Percentiles rank a stretch among this genome's conserved stretches.
phyloP scores from a whole-genome alignment of 2,329 filamentous ascomycete genomes.

The Paraconiothyrium sp. region DNA sequence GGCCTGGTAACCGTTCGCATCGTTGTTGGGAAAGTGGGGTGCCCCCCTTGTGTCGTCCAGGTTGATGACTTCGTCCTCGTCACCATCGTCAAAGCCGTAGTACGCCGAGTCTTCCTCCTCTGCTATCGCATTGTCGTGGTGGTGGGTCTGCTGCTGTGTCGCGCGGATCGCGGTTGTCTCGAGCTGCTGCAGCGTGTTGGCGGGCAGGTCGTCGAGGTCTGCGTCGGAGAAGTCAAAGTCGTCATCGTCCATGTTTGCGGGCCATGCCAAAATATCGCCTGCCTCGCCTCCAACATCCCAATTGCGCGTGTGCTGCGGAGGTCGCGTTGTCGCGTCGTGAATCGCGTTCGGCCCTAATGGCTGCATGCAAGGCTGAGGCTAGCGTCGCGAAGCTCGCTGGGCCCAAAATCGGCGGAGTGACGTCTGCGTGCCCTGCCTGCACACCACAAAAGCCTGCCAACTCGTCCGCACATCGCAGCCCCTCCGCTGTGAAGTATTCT shows the following conservation, averaged over 20 bases:
- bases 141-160: conserved; percentile 45
- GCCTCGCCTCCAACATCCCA: conserved; percentile 14
- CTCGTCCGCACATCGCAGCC: conserved; percentile 12
- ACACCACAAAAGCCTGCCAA: conserved; percentile 14
- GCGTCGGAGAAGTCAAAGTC: conserved; percentile 58
- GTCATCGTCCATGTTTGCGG: conserved; percentile 48
- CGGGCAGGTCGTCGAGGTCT: conserved; percentile 57
- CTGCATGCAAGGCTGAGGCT: conserved; percentile 11
- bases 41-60: conserved; percentile 48
- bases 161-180: conserved; percentile 56
- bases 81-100: conserved; percentile 58
- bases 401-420: conserved; percentile 10
- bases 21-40: conserved; percentile 14
- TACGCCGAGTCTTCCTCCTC: conserved; percentile 38
- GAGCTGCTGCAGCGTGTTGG: conserved; percentile 56
- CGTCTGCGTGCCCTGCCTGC: conserved; percentile 7
- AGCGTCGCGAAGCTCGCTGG: not conserved
- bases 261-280: conserved; percentile 28
- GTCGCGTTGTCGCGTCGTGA: conserved; percentile 10
- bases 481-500: not conserved
- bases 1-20: conserved; percentile 10
- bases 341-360: not conserved
- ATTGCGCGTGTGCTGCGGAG: not conserved
- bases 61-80: conserved; percentile 51
- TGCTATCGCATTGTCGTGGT: conserved; percentile 22